Conservation (phyloP, 2,329 filamentous ascomycete genomes). For the Fusarium sublunatum region DNA sequence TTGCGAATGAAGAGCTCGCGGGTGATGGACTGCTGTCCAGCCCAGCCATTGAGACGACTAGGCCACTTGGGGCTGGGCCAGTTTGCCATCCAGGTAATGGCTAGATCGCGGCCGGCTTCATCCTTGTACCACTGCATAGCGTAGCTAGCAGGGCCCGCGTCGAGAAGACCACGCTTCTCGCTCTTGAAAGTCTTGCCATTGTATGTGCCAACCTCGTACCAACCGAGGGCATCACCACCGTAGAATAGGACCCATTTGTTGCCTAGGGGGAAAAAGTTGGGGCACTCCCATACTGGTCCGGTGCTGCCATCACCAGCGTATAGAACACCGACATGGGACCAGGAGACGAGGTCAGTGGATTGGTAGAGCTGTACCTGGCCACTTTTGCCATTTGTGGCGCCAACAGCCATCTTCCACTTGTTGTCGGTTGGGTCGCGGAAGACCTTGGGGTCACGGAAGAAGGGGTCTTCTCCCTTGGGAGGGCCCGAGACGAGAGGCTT, state of each 20-base stretch:
- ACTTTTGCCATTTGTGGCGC: conserved; percentile 27
- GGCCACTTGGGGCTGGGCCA: conserved; percentile 44
- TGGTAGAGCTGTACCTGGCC: conserved; percentile 41
- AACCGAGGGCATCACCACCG: conserved; percentile 34
- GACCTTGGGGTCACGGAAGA: conserved; percentile 45
- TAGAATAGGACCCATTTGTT: conserved; percentile 47
- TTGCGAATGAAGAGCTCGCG: conserved; percentile 46
- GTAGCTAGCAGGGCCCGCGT: conserved; percentile 45
- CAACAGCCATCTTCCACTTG: conserved; percentile 41
- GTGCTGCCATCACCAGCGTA: conserved; percentile 43
- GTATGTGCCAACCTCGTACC: conserved; percentile 43
- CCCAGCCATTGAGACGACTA: conserved; percentile 47
- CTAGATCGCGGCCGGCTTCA: conserved; percentile 43
- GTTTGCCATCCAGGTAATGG: conserved; percentile 46
- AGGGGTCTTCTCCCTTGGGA: conserved; percentile 25
- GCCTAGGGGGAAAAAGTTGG: conserved; percentile 45
- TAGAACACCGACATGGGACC: conserved; percentile 39
- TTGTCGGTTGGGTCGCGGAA: conserved; percentile 41
- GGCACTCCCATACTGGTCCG: conserved; percentile 44
- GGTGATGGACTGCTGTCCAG: conserved; percentile 45
- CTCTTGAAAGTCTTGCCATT: conserved; percentile 39
- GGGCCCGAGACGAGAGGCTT: conserved; percentile 37
- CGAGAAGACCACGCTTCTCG: conserved; percentile 43
- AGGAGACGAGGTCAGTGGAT: conserved; percentile 31
- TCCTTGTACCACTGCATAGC: conserved; percentile 50